Evolutionary conservation across 2,329 filamentous ascomycete species (phyloP), one percentile per base, ranked within the genome.

Genomic region (Diaporthe humulicola): DNA sequence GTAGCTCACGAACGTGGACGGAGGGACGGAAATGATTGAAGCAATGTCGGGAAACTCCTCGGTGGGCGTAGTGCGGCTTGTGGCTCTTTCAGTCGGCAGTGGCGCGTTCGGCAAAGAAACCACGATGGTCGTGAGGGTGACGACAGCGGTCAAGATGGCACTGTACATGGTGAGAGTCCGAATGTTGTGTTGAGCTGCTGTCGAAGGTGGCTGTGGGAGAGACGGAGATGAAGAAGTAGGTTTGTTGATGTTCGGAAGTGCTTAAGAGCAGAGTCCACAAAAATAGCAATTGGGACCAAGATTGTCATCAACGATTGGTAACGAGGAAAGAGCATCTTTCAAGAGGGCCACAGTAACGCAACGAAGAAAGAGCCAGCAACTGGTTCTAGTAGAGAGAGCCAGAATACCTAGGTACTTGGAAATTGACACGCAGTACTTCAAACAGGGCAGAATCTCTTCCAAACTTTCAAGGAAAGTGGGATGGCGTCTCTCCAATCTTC

Each of bases 1-100:
- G 15, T 74, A 74, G 57, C 73, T 74, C 67, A 52, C 25, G 45
- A 74, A 74, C 2, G 67, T 9, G 9, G 36, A n/a, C 10, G 69
- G 42, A 19, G 54, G 38, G 10, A 64, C 48, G 19, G 67, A 54
- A 22, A 56, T 66, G 33, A 74, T 64, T n/a, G 54, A 38, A 4
- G 56, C 48, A 22, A 74, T 56, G 73, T 74, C 45, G 64, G 72
- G 72, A 17, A 50, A 28, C 3, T 17, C 48, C 25, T 57, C 72
- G 8, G 22, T n/a, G 40, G n/a, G 12, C 30, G 12, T n/a, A 5
- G 15, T 10, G 7, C 25, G 52, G 1, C 6, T 36, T 12, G 2
- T 38, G 5, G 38, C n/a, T 28, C n/a, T 36, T 8, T 25, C 10
- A 0, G 6, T 33, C 10, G 38, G 28, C 7, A 2, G 19, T 4